These are phyloP conservation scores for Nakazawaea wyomingensis DNA, from an alignment of 805 yeast species.

Conservation along the genomic window DNA sequence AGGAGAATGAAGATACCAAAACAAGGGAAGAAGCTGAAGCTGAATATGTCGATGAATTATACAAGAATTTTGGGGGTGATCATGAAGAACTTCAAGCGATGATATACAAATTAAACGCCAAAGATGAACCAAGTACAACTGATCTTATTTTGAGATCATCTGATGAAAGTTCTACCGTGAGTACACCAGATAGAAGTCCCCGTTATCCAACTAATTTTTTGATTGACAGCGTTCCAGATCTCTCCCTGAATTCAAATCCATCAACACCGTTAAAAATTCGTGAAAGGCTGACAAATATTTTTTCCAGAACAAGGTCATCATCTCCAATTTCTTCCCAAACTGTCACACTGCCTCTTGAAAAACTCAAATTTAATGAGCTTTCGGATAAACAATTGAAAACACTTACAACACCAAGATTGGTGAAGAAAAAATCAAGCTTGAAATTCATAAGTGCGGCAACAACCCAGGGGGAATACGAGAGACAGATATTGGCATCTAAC, in stretches of 20 bases:
- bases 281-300: background rate
- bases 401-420: background rate
- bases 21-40: background rate
- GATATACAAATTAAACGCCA: background rate
- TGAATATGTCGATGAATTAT: background rate
- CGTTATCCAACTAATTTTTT: no score
- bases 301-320: background rate
- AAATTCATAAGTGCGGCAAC: background rate
- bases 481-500: background rate
- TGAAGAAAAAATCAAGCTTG: conserved; percentile 11
- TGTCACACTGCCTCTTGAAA: background rate
- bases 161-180: background rate
- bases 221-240: background rate
- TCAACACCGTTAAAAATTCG: background rate
- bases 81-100: background rate
- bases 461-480: background rate
- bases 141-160: background rate
- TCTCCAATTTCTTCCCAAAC: no score
- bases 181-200: no score
- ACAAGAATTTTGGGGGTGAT: background rate
- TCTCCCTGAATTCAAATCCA: background rate
- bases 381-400: background rate
- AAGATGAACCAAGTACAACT: background rate
- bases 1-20: background rate
- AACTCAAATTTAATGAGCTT: background rate